Conservation (phyloP, 2,329 filamentous ascomycete species). For the Fusarium luffae region DNA sequence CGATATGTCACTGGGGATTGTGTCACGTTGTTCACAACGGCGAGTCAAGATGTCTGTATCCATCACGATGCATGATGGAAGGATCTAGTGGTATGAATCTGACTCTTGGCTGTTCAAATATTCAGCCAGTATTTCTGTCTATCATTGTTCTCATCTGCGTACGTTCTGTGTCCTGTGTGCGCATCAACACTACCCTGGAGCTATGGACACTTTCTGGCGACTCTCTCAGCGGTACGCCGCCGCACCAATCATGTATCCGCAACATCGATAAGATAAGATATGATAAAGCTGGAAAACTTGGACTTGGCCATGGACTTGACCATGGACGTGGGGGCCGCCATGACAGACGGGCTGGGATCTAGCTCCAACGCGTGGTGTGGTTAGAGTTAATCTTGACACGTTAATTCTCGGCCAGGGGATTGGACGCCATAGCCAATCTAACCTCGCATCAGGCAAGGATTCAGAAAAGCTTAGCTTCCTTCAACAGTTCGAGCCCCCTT, state of each 20-base stretch:
- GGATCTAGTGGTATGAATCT: too few relatives aligned
- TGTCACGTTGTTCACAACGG: background rate
- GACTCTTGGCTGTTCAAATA: background rate
- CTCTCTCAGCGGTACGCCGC: too few relatives aligned
- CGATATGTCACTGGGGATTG: background rate
- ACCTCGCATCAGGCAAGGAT: constrained; percentile 8
- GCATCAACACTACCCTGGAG: background rate
- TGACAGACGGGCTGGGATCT: constrained; percentile 3
- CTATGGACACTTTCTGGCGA: background rate
- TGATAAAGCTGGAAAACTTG: background rate
- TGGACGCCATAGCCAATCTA: constrained; percentile 1
- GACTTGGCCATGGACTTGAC: background rate
- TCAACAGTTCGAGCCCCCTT: background rate
- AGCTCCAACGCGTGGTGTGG: background rate
- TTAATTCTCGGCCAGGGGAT: constrained; percentile 11
- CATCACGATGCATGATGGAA: background rate
- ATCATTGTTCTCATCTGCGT: background rate
- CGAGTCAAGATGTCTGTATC: background rate
- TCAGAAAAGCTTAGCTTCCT: constrained; percentile 22
- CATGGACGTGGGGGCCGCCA: constrained; percentile 13
- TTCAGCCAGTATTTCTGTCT: background rate
- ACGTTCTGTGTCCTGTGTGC: background rate
- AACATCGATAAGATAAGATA: background rate
- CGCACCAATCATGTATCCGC: background rate
- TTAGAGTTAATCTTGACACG: constrained; percentile 27